Evolutionary conservation across 2,329 filamentous ascomycete species (phyloP), one percentile per base, ranked within the genome.

Genomic region (Aspergillus fijiensis): DNA sequence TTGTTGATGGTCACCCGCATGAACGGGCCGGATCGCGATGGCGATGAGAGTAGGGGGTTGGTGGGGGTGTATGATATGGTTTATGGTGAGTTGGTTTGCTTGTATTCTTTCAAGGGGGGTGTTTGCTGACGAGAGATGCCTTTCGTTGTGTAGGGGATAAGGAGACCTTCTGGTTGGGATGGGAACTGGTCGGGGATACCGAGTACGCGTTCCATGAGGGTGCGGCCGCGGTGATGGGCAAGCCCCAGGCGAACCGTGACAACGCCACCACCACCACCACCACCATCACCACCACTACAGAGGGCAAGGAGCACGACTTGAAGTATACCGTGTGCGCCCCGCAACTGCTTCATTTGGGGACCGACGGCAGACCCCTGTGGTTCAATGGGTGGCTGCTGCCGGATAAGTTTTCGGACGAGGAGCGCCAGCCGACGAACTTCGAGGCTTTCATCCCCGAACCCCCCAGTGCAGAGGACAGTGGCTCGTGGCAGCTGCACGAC

Each of bases 81-180:
- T 35, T 80, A 79, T 57, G 79, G 74, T 78, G 64, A 63, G 72
- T 69, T 12, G 23, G 16, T 47, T 10, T 52, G 11, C n/a, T 51
- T 5, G 27, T 3, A 1, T 29, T 1, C 0, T 29, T 29, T 7
- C 9, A 9, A 0, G 27, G 27, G 7, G 0, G 2, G 2, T 29
- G 27, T 35, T 12, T 2, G 33, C 33, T 35, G 14, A 27, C 4
- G 3, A 31, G n/a, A 2, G n/a, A n/a, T 5, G 5, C 19, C 12
- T 9, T 35, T 23, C 19, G n/a, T 19, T 19, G 19, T 19, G 19
- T 19, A 78, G 78, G 79, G 49, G 79, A 82, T 66, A 82, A 82
- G 62, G 80, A 82, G 61, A 81, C 79, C 2, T 82, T 80, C 70
- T 82, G 80, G 80, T 72, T 82, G 3, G 76, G 77, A n/a, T 81